phyloP scores from a whole-genome alignment of 1,139 yeast species.

The Saccharomycopsis phalli region DNA sequence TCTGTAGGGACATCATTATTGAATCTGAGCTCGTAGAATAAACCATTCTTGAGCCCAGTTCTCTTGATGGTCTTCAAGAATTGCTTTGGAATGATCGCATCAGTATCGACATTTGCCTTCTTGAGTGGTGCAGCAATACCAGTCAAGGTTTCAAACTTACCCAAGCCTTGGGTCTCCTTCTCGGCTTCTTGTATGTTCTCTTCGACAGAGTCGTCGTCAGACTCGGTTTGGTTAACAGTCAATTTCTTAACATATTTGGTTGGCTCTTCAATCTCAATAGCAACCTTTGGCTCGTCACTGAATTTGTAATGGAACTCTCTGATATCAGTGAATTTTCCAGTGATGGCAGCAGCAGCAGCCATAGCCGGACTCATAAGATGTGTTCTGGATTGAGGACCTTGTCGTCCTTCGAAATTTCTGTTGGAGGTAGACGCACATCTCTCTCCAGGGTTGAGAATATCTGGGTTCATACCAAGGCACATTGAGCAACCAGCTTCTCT shows the following conservation, averaged over 20 bases:
- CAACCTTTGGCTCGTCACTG: slow-evolving; percentile 46
- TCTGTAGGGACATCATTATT: slow-evolving; percentile 77
- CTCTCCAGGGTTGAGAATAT: slow-evolving; percentile 86
- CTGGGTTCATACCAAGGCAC: slow-evolving; percentile 99
- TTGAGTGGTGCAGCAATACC: slow-evolving; percentile 92
- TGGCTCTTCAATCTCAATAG: slow-evolving; percentile 40
- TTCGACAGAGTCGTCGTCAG: slow-evolving; percentile 37
- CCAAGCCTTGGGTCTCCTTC: slow-evolving; percentile 47
- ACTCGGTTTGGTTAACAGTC: slow-evolving; percentile 33
- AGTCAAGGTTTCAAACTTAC: slow-evolving; percentile 62
- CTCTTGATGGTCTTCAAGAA: slow-evolving; percentile 95
- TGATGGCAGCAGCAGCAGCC: slow-evolving; percentile 98
- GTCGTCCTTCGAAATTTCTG: slow-evolving; percentile 98
- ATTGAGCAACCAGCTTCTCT: slow-evolving; percentile 99
- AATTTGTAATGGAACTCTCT: slow-evolving; percentile 61
- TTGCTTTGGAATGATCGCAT: slow-evolving; percentile 97
- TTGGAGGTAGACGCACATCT: slow-evolving; percentile 98
- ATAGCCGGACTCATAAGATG: slow-evolving; percentile 97
- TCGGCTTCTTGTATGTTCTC: slow-evolving; percentile 28
- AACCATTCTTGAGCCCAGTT: slow-evolving; percentile 82
- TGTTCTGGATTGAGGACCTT: slow-evolving; percentile 94
- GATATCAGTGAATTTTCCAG: slow-evolving; percentile 85
- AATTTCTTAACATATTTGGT: slow-evolving; percentile 27
- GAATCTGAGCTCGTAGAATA: slow-evolving; percentile 85
- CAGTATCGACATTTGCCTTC: slow-evolving; percentile 94